Base-by-base conservation (phyloP, 805 yeast genomes). In the Lachancea fermentati region DNA sequence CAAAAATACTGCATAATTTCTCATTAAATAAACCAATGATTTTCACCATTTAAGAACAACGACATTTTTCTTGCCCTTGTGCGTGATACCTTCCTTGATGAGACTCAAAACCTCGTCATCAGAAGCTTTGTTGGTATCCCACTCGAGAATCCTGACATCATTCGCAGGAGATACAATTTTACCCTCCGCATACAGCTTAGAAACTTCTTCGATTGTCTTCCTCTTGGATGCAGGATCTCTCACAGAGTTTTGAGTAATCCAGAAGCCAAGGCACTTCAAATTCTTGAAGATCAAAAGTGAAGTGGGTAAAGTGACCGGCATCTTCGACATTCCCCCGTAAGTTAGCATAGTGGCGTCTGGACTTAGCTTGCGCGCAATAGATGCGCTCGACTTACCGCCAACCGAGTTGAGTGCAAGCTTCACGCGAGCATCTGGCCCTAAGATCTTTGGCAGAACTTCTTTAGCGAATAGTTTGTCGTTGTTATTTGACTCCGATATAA, bases 311-410 rank as follows among this genome's bases (percentile, higher is more conserved):
- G 77, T 75, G 8, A 93, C 94, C 2, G 98, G 98, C 65, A 86
- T 89, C 71, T 81, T 79, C 3, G 97, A 86, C 98, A 93, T 93
- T 29, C 95, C 97, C 25, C 99, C 99, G 57, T 93, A 93, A 1
- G 97, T 87, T 51, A 88, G 76, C 70, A 93, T 67, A 35, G 79
- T 73, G 1, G 93, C 95, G 51, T 85, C 78, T 12, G 69, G 65
- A 29, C 78, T 79, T 41, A 93, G 71, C 60, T 88, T 91, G 50
- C 96, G 73, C 7, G 95, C 91, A 51, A 93, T 71, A 31, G 81
- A 81, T 0, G 95, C 72, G 15, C 87, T 76, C 28, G 87, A 81
- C 45, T 82, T 75, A 25, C 99, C 99, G 40, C 98, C 97, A 26
- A 94, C 91, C 55, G 95, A 85, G 65, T 93, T 93, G 49, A 93